A percentile compares a stretch with the other conserved stretches of the same genome.
phyloP scores from a whole-genome alignment of 768 basidiomycete genomes.

The Agaricus subrufescens region DNA sequence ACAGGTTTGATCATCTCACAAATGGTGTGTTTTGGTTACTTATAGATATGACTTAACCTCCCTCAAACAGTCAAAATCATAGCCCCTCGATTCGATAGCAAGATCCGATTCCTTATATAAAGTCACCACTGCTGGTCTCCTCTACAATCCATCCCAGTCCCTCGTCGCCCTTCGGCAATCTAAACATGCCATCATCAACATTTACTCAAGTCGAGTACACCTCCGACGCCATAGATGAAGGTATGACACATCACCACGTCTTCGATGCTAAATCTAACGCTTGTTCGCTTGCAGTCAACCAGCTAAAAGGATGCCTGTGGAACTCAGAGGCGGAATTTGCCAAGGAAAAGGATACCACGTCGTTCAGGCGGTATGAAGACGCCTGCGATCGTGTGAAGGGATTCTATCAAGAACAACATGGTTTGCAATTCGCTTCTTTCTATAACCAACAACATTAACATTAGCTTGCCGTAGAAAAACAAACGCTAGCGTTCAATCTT shows the following conservation, averaged over 20 bases:
- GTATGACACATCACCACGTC: slow-evolving; percentile 17
- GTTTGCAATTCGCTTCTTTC: slow-evolving; percentile 24
- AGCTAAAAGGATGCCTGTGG: slow-evolving; percentile 59
- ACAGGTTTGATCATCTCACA: too few species aligned
- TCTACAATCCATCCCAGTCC: neutral
- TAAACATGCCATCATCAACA: slow-evolving; percentile 13
- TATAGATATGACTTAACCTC: too few species aligned
- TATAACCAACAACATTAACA: neutral
- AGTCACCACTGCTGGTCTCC: too few species aligned
- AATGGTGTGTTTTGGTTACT: too few species aligned
- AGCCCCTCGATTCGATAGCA: too few species aligned
- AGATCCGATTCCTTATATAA: neutral
- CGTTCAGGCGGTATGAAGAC: slow-evolving; percentile 68
- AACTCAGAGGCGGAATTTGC: slow-evolving; percentile 55
- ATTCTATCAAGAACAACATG: slow-evolving; percentile 79
- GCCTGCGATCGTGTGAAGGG: slow-evolving; percentile 76
- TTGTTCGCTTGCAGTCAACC: slow-evolving; percentile 48
- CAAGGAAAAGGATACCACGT: slow-evolving; percentile 56
- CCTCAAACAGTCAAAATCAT: too few species aligned
- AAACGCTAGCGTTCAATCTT: slow-evolving; percentile 83
- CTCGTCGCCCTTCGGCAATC: neutral
- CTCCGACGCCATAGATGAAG: slow-evolving; percentile 46
- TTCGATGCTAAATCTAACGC: neutral
- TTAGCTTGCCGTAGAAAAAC: slow-evolving; percentile 52
- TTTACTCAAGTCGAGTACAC: slow-evolving; percentile 36